These are phyloP conservation scores for Beauveria sp. DNA, from an alignment of 2,329 filamentous ascomycete genomes.

Conservation along the genomic window DNA sequence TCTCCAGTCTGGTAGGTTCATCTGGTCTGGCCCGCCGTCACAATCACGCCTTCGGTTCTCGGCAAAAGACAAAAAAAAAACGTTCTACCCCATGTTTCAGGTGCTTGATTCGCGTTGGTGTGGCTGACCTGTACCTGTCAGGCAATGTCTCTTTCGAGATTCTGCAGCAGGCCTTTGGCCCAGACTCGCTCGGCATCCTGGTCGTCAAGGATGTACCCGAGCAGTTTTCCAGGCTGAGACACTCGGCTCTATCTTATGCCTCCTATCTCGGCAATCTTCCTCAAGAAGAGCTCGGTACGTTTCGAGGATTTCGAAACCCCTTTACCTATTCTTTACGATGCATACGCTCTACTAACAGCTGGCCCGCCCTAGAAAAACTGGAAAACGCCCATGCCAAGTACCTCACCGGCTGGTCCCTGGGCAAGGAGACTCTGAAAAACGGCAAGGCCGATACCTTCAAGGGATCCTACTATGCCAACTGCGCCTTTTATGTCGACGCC, in stretches of 20 bases:
- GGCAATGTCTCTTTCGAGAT: constrained; percentile 60
- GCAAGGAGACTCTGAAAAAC: constrained; percentile 73
- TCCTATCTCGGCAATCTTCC: constrained; percentile 84
- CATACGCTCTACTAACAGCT: not conserved
- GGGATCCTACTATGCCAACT: constrained; percentile 79
- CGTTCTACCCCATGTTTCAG: not conserved
- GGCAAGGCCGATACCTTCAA: constrained; percentile 74
- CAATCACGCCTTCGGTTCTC: not conserved
- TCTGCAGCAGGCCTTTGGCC: constrained; percentile 77
- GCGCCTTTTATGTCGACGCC: constrained; percentile 65
- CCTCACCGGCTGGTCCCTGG: constrained; percentile 69
- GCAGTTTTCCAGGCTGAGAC: constrained; percentile 64
- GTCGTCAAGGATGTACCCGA: constrained; percentile 79
- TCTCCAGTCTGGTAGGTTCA: constrained; percentile 45
- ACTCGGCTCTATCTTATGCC: constrained; percentile 71
- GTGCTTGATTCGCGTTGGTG: not conserved
- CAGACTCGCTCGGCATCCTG: constrained; percentile 83
- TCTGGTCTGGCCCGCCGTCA: not conserved
- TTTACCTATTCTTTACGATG: not conserved
- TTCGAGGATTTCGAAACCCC: accelerated
- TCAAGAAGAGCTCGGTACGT: constrained; percentile 57
- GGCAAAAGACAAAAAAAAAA: not conserved
- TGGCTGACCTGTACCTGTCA: not conserved
- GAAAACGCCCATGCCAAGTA: constrained; percentile 56
- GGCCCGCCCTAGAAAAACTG: constrained; percentile 37